Evolutionary conservation across 768 basidiomycete species (phyloP).

Genomic region (Leccinum obscurum): DNA sequence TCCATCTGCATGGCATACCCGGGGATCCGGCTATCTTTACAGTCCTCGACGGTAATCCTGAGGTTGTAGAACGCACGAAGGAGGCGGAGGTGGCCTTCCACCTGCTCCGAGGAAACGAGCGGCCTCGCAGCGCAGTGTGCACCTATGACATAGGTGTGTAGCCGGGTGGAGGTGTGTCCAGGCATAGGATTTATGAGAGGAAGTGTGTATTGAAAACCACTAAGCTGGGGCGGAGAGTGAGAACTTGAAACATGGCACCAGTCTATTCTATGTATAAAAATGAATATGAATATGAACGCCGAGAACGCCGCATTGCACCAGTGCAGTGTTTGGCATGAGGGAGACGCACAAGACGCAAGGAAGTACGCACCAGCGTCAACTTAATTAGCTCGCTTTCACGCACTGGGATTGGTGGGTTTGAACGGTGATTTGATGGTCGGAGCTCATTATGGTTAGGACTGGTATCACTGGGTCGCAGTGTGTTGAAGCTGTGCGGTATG

Average conservation of each 20-base stretch:
- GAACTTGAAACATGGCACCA: slow-evolving; percentile 11
- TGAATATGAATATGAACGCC: background rate
- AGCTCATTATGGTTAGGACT: background rate
- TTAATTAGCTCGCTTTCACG: background rate
- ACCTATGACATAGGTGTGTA: slow-evolving; percentile 22
- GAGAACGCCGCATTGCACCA: slow-evolving; percentile 6
- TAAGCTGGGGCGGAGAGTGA: background rate
- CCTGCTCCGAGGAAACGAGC: slow-evolving; percentile 33
- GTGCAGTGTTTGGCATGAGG: slow-evolving; percentile 8
- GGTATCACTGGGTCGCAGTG: background rate
- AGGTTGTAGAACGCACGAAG: slow-evolving; percentile 35
- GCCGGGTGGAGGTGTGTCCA: background rate
- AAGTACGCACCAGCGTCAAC: background rate
- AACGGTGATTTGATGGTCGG: slow-evolving; percentile 1
- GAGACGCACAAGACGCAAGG: slow-evolving; percentile 1
- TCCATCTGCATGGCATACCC: slow-evolving; percentile 25
- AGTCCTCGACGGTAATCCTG: slow-evolving; percentile 28
- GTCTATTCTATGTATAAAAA: slow-evolving; percentile 12
- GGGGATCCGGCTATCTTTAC: slow-evolving; percentile 31
- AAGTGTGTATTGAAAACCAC: background rate
- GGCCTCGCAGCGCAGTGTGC: slow-evolving; percentile 19
- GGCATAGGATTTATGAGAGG: slow-evolving; percentile 2
- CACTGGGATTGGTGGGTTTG: background rate
- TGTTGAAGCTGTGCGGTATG: slow-evolving; percentile 9
- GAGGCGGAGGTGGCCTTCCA: slow-evolving; percentile 37